Evolutionary conservation across 148 eudicot species (phyloP), one percentile per base, ranked within the genome.

Genomic region (Vaccinium darrowii): DNA sequence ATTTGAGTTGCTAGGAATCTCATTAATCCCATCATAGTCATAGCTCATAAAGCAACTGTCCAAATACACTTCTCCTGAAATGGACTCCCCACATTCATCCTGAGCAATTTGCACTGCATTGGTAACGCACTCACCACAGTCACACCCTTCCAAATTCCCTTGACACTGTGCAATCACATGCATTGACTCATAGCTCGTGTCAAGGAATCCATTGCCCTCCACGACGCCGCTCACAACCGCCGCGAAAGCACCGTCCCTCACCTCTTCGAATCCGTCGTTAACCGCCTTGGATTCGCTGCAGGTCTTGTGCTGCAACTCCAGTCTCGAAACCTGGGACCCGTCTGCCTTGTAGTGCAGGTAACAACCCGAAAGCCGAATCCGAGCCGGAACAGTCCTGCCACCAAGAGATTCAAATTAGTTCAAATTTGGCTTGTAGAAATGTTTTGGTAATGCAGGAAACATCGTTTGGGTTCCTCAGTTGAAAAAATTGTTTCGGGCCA

Each of bases 271-370:
- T 69, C 74, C 74, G 0, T 30, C 39, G 2, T 16, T 27, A 27
- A 0, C 43, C 7, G 8, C 74, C 19, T 25, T 13, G 43, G 74
- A 25, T 30, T 69, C 74, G 16, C 74, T 69, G 74, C 74, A 69
- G 39, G 8, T 27, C 74, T 69, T 69, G 74, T 69, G 74, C 39
- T 69, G 74, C 18, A 69, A 27, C 1, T 69, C 74, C 19, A 69
- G 2, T 33, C 74, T 69, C 33, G 74, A 69, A 11, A 27, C 1
- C 74, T 69, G 36, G 7, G 74, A 69, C 43, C 74, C 74, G 39
- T 69, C 74, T 2, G 8, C 74, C 74, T 69, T 69, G 74, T 69
- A 69, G 39, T 69, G 74, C 6, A 69, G 74, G 74, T 69, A 69
- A 69, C 74, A 69, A 27, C 74, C 74, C 8, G 39, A 69, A 4